Evolutionary conservation across 2,329 filamentous ascomycete species (phyloP), one percentile per base, ranked within the genome.

Genomic region (Monosporascus sp.): DNA sequence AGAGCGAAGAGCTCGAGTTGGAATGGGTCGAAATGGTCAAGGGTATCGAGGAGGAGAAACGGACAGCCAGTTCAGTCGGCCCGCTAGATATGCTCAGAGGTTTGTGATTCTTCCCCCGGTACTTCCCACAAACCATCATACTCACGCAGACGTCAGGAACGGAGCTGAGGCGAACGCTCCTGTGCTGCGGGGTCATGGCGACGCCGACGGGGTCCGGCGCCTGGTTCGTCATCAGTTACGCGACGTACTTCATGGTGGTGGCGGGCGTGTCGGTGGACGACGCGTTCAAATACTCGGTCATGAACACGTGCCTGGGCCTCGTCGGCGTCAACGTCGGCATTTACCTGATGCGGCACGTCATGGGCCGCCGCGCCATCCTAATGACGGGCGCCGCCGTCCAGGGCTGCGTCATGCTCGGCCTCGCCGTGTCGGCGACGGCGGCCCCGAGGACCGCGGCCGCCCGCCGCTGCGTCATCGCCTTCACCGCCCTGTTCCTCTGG

Each of bases 161-260:
- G 14, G 74, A 80, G 50, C 67, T 79, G 8, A 69, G 77, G 9
- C 73, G 77, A 5, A 80, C 77, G 2, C 65, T 80, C 3, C 67
- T 80, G n/a, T 80, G 74, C 62, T 78, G 74, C 54, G 73, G 70
- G 20, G 71, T 75, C 50, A 78, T 79, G 36, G 73, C 72, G 0
- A 73, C 72, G 16, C 75, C 78, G 55, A 71, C 70, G 0, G 73
- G 69, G 0, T 68, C 72, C 1, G 77, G 77, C 4, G 70, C 73
- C 0, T 80, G 76, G 75, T 80, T 78, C 59, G 63, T 78, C 44
- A 79, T 79, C 56, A 74, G 70, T 41, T 80, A 80, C 55, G 66
- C 72, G 7, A 78, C 77, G 3, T 80, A 79, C 61, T 80, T 76
- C 61, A 68, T 75, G 60, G 69, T 69, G 22, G 70, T 76, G 0